phyloP scores from a whole-genome alignment of 2,329 filamentous ascomycete genomes.

The Sporothrix brunneoviolacea region DNA sequence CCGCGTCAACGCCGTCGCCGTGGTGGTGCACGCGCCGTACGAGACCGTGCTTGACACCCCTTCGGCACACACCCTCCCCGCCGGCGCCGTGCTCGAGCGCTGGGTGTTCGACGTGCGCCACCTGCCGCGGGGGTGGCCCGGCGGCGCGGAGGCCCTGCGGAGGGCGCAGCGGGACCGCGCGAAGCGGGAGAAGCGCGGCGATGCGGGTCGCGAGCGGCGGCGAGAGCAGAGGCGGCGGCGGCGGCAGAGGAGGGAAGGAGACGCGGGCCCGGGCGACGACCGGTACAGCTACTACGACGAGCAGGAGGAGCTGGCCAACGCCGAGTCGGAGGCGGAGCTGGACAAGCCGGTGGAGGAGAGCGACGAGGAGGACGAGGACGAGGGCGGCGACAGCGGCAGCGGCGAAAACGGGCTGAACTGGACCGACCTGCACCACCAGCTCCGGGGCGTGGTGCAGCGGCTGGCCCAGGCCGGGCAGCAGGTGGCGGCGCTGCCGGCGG shows the following conservation, averaged over 20 bases:
- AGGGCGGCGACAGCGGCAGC: constrained; percentile 11
- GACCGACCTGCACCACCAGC: constrained; percentile 63
- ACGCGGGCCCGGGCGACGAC: background rate
- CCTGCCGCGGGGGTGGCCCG: constrained; percentile 41
- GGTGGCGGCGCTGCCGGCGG: constrained; percentile 51
- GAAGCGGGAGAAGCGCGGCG: background rate
- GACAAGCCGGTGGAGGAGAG: background rate
- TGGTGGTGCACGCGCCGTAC: constrained; percentile 17
- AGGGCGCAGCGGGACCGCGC: constrained; percentile 20
- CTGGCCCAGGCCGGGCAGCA: constrained; percentile 54
- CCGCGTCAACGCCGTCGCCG: constrained; percentile 14
- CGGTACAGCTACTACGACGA: constrained; percentile 15
- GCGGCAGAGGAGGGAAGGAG: background rate
- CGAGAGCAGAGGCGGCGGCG: constrained; percentile 2
- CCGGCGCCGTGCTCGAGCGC: constrained; percentile 46
- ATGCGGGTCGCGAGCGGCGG: background rate
- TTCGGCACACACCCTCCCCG: constrained; percentile 17
- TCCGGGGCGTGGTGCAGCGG: constrained; percentile 59
- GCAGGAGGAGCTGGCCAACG: constrained; percentile 10
- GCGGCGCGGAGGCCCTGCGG: constrained; percentile 26
- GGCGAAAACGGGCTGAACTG: constrained; percentile 33
- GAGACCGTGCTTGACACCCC: background rate
- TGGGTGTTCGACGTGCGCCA: constrained; percentile 53
- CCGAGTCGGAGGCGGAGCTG: constrained; percentile 14
- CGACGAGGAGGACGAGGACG: background rate